Evolutionary conservation across 2,329 filamentous ascomycete genomes (phyloP).

Genomic region (Dryadomyces quercivorus): DNA sequence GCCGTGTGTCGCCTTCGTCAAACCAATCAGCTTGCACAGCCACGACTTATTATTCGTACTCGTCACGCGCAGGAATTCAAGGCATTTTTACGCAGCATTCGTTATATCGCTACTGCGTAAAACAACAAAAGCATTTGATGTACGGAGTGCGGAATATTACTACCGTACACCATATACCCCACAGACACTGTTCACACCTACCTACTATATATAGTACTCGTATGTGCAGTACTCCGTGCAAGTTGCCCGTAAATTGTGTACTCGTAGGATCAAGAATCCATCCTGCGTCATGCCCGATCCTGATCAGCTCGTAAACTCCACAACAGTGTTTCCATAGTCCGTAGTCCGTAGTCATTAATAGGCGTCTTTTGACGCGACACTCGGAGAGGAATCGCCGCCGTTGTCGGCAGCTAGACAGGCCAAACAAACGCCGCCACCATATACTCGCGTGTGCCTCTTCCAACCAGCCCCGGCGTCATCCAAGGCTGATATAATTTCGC

Average conservation of each 20-base stretch:
- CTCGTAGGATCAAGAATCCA: no score
- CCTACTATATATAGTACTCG: no score
- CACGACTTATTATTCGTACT: neutral
- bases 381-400: slow-evolving; percentile 31
- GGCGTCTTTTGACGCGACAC: slow-evolving; percentile 28
- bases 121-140: no score
- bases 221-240: no score
- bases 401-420: slow-evolving; percentile 39
- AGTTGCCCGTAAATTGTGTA: no score
- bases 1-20: neutral
- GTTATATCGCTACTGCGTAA: no score
- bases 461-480: slow-evolving; percentile 36
- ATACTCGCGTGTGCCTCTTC: slow-evolving; percentile 47
- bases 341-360: neutral
- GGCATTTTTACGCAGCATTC: no score
- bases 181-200: no score
- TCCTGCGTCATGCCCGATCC: no score
- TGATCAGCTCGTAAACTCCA: neutral
- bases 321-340: neutral
- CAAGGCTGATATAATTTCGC: slow-evolving; percentile 36
- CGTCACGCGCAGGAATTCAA: neutral
- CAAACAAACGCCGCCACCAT: slow-evolving; percentile 44
- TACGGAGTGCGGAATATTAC: no score
- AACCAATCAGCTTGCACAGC: neutral
- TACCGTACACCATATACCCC: no score